Evolutionary conservation across 2,329 filamentous ascomycete genomes (phyloP), one percentile per base, ranked within the genome.

Genomic region (Venturia asperata): DNA sequence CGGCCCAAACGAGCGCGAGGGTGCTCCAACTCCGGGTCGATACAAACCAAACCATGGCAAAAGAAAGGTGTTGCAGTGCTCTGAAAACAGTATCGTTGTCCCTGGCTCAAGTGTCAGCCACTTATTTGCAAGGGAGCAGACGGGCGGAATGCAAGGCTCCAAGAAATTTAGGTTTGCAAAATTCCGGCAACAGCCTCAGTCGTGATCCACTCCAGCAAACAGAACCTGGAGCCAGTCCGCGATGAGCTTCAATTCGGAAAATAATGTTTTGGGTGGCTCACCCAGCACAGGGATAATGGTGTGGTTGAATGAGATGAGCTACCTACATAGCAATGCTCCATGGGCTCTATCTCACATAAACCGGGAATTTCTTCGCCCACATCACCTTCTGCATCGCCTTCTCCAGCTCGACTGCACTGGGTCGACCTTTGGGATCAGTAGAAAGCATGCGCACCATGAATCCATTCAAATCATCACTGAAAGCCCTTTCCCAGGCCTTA

Each of bases 311-410:
- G 45, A 24, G 21, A 49, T 24, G 24, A 49, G n/a, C 45, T 49
- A 49, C 45, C n/a, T 49, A 49, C 45, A 49, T 21, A n/a, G 24
- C 45, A 6, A 21, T 49, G 45, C 45, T 49, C n/a, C 45, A 11
- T 9, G 45, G 45, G 10, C 45, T 49, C 45, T 49, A 49, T 11
- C 19, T 24, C 45, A 49, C 45, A 49, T 24, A 49, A 7, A 21
- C 5, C n/a, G 45, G n/a, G 4, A 49, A 24, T 24, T 49, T 49
- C n/a, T 49, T 49, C 45, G 45, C n/a, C 45, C 45, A 49, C 45
- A 49, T 49, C 19, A 49, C 45, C 45, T 49, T 49, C n/a, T 37
- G 49, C 49, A 56, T 56, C 13, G 34, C 49, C 24, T 37, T 56
- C 27, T 56, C 49, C 30, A 56, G 19, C 13, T 37, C 49, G 10